Percentiles rank a stretch among this genome's conserved stretches.
Evolutionary conservation across 1,284 basidiomycete species (phyloP).

Genomic region (Sutorius eximius): DNA sequence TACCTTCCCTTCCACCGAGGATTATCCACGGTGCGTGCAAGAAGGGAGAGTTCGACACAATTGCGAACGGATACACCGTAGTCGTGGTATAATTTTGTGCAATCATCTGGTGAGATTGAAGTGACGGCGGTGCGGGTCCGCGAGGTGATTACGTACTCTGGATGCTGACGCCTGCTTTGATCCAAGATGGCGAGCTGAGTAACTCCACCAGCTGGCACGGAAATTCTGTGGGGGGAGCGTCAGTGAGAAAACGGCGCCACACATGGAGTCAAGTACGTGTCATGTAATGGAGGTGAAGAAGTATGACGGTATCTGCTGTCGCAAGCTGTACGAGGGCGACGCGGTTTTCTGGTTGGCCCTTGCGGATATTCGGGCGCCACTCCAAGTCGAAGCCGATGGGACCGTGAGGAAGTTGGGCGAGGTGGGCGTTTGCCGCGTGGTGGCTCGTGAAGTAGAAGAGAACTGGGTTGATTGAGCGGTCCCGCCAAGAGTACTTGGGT

Average conservation of each 20-base stretch:
- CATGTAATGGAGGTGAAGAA: conserved; percentile 67
- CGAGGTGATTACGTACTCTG: conserved; percentile 44
- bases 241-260: not conserved
- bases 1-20: conserved; percentile 67
- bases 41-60: conserved; percentile 65
- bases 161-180: conserved; percentile 73
- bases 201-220: conserved; percentile 51
- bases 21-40: conserved; percentile 70
- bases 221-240: conserved; percentile 44
- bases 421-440: conserved; percentile 21
- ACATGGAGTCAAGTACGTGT: conserved; percentile 39
- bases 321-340: conserved; percentile 73
- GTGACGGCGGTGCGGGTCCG: not conserved
- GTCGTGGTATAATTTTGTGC: conserved; percentile 60
- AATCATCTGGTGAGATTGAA: conserved; percentile 50
- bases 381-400: conserved; percentile 72
- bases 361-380: conserved; percentile 62
- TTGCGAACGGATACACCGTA: conserved; percentile 48
- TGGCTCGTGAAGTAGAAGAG: conserved; percentile 29
- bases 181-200: conserved; percentile 48
- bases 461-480: conserved; percentile 2
- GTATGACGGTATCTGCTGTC: conserved; percentile 48
- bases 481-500: conserved; percentile 29
- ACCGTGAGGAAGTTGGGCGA: conserved; percentile 29
- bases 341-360: conserved; percentile 55